A percentile compares a stretch with the other conserved stretches of the same genome.
Evolutionary conservation across 805 yeast species (phyloP).

Genomic region (Lachancea nothofagi): DNA sequence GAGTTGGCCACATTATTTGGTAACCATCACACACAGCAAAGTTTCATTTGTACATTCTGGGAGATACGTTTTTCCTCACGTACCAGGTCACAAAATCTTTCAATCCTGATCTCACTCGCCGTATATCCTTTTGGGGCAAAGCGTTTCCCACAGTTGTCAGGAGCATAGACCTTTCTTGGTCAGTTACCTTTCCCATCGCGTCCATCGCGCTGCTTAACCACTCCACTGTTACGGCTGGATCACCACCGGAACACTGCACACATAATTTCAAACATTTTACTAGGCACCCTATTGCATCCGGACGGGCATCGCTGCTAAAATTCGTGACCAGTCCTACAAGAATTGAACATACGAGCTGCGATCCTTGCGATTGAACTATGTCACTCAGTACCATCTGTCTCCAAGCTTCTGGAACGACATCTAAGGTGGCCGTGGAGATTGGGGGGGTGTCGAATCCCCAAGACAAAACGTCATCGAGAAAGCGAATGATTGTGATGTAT

Average conservation of each 20-base stretch:
- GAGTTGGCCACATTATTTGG: not conserved
- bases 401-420: slow-evolving; percentile 50
- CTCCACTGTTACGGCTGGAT: slow-evolving; percentile 33
- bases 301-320: slow-evolving; percentile 62
- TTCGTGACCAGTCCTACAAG: slow-evolving; percentile 64
- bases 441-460: slow-evolving; percentile 87
- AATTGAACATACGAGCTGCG: slow-evolving; percentile 43
- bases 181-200: slow-evolving; percentile 54
- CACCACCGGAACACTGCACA: slow-evolving; percentile 38
- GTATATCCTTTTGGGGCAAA: slow-evolving; percentile 59
- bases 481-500: slow-evolving; percentile 62
- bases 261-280: slow-evolving; percentile 56
- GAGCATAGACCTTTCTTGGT: slow-evolving; percentile 62
- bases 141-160: slow-evolving; percentile 53
- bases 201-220: slow-evolving; percentile 60
- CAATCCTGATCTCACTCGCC: slow-evolving; percentile 65
- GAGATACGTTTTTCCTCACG: slow-evolving; percentile 61
- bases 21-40: not conserved
- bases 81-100: slow-evolving; percentile 83
- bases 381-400: slow-evolving; percentile 41
- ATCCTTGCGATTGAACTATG: slow-evolving; percentile 52
- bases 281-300: slow-evolving; percentile 71
- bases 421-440: slow-evolving; percentile 52
- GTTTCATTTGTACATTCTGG: slow-evolving; percentile 32
- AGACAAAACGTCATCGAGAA: slow-evolving; percentile 70